phyloP scores from a whole-genome alignment of 129 eudicot species.

The Escallonia herrerae region DNA sequence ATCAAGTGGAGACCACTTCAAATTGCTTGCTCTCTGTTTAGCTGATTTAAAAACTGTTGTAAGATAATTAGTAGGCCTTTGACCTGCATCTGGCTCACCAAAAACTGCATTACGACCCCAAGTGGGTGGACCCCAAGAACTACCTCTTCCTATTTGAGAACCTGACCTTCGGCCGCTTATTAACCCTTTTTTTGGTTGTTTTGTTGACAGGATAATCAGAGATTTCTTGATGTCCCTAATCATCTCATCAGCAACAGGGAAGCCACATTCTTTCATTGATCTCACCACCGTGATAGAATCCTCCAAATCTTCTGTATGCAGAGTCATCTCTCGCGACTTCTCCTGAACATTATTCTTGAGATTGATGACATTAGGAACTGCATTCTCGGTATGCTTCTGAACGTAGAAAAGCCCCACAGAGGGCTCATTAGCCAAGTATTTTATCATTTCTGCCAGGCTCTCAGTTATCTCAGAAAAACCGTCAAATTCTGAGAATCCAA shows the following conservation, averaged over 20 bases:
- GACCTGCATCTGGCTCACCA: conserved; percentile 22
- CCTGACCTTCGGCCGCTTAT: conserved; percentile 36
- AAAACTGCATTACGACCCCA: conserved; percentile 47
- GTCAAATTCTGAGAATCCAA: conserved; percentile 69
- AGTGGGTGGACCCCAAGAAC: conserved; percentile 54
- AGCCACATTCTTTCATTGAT: conserved; percentile 82
- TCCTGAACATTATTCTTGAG: conserved; percentile 40
- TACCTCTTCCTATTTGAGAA: conserved; percentile 35
- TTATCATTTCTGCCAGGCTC: conserved; percentile 72
- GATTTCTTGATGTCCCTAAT: conserved; percentile 59
- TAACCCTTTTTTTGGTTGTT: conserved; percentile 61
- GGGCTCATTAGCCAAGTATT: conserved; percentile 86
- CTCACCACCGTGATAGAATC: conserved; percentile 70
- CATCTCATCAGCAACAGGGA: conserved; percentile 74
- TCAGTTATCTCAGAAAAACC: conserved; percentile 84
- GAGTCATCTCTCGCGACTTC: conserved; percentile 55
- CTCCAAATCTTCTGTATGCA: conserved; percentile 77
- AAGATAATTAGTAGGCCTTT: conserved; percentile 35
- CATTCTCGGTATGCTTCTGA: conserved; percentile 78
- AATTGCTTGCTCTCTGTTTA: conserved; percentile 41
- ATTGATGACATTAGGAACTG: conserved; percentile 66
- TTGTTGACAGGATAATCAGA: conserved; percentile 57
- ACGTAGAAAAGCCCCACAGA: conserved; percentile 87
- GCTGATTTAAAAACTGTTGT: conserved; percentile 51
- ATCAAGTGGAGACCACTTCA: conserved; percentile 45